A percentile compares a stretch with the other conserved stretches of the same genome.
Conservation (phyloP, 2,329 filamentous ascomycete species). For the Cordyceps javanica region DNA sequence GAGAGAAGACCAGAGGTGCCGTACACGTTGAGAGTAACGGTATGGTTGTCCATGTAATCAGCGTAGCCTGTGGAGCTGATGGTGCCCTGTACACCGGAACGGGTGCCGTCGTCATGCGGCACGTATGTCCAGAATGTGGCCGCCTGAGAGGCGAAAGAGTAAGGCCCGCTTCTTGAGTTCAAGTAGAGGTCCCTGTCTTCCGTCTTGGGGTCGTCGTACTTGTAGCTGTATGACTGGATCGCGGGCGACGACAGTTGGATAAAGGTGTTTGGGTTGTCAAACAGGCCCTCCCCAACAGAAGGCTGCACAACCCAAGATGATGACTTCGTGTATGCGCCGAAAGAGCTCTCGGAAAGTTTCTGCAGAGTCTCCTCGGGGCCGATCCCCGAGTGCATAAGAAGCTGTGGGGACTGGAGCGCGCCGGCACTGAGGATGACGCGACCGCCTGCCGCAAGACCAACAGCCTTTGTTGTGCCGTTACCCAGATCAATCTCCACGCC, state of each 20-base stretch:
- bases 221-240: constrained; percentile 42
- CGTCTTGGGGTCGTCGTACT: constrained; percentile 36
- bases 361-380: constrained; percentile 30
- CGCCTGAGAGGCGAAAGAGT: constrained; percentile 46
- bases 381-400: constrained; percentile 40
- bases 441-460: constrained; percentile 20
- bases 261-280: constrained; percentile 51
- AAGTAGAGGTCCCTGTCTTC: constrained; percentile 42
- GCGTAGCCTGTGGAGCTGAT: constrained; percentile 41
- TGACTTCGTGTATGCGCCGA: constrained; percentile 23
- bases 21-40: constrained; percentile 51
- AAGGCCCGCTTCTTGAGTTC: constrained; percentile 41
- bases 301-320: constrained; percentile 42
- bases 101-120: constrained; percentile 33
- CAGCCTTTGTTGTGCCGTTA: constrained; percentile 24
- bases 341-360: constrained; percentile 17
- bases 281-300: constrained; percentile 43
- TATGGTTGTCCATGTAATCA: constrained; percentile 34
- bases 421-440: constrained; percentile 36
- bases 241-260: constrained; percentile 38
- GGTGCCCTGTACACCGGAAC: constrained; percentile 45
- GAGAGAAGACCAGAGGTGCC: constrained; percentile 49
- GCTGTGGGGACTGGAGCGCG: constrained; percentile 31
- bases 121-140: constrained; percentile 47
- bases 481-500: constrained; percentile 33